Evolutionary conservation across 192 early-diverging fungal genomes (phyloP), one percentile per base, ranked within the genome.

Genomic region (Geranomyces variabilis): DNA sequence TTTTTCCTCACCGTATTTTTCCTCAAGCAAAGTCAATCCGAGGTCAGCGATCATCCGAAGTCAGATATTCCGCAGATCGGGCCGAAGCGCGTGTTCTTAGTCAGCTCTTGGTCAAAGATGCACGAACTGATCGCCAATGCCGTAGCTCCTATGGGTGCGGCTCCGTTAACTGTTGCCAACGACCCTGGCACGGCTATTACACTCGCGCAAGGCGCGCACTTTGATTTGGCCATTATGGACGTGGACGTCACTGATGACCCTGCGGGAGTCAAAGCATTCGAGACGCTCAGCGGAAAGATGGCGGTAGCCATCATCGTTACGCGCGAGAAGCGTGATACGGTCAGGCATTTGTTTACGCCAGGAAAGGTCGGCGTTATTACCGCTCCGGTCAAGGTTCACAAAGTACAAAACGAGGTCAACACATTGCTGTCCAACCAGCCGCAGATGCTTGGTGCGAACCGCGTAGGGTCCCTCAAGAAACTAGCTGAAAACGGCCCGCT

Each of bases 1-100:
- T 94, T 94, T 80, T 90, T 81, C 74, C 64, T 47, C 21, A 73
- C 24, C 13, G 21, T 51, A 10, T 51, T 41, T 34, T 26, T 41
- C 44, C 17, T 69, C 13, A 31, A 19, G 24, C 49, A 55, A 56
- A 31, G 6, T 14, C 10, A 10, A n/a, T 13, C 49, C 21, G 66
- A 67, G 21, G 3, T 33, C 22, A 24, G 1, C 24, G 34, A 41
- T 19, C 33, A 64, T 1, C 12, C 14, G 8, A 41, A 6, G 15
- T 3, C 14, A 45, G 19, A n/a, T 36, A 33, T 60, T 8, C 58
- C 58, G 24, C 58, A 60, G 17, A 64, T 64, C 22, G 63, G 41
- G 17, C 41, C 41, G 4, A 60, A 62, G 62, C 47, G 72, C 13
- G 49, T 75, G 8, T 33, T 75, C 41, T 26, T 51, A 22, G 0